Evolutionary conservation across 371 early-diverging fungal genomes (phyloP), one percentile per base, ranked within the genome.

Genomic region (Mucor plumbeus): DNA sequence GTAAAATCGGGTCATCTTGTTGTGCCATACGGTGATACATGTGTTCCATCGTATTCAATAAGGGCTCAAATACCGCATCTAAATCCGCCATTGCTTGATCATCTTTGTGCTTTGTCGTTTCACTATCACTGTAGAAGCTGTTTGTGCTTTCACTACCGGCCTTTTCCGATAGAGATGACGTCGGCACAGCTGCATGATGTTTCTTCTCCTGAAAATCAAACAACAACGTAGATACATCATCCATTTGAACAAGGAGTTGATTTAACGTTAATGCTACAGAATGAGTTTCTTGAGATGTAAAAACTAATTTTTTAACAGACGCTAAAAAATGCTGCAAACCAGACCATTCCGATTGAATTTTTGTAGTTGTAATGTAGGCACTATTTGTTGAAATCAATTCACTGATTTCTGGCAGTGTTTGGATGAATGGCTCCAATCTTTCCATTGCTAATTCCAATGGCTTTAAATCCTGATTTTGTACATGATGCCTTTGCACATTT

Each of bases 1-100:
- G 63, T 56, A 83, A 34, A 1, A 72, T 78, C 59, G 57, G 33
- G 36, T 63, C 69, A 8, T 69, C 80, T 54, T 69, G 78, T 48
- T 21, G 63, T 68, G 59, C 59, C 68, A 14, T 80, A 5, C 80
- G 82, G 17, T 78, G 75, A 59, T 82, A 83, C 36, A 88, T 69
- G 48, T 75, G 74, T 67, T 86, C 87, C 26, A 87, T 79, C 13
- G 77, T 66, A n/a, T 82, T 55, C 21, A 83, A 78, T 33, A 87
- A 58, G 14, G 84, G 79, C 39, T 86, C 87, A 40, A 85, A 81
- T n/a, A 74, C 65, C 31, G 74, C 71, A 53, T 89, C 89, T 26
- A 87, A 80, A 8, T 87, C 75, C 3, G 55, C 63, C 31, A 81
- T 63, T 10, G 71, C 53, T 14, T 66, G 57, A n/a, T 75, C 76